phyloP scores from a whole-genome alignment of 495 filamentous ascomycete species.

The Penicillium ochrochloron region DNA sequence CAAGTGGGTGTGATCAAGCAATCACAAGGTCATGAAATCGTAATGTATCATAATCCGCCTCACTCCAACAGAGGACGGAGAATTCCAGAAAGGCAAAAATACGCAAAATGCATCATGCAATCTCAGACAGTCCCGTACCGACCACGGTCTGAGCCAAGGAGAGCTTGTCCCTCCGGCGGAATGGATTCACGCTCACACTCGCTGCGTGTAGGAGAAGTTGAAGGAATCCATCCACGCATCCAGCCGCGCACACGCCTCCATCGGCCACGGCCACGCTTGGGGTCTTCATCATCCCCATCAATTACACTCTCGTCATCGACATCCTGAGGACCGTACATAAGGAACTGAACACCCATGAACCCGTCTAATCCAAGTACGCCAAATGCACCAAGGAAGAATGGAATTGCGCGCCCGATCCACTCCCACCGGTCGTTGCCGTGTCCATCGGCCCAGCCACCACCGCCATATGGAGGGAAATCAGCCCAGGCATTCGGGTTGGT shows the following conservation, averaged over 20 bases:
- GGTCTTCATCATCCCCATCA: slow-evolving; percentile 33
- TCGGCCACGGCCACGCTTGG: slow-evolving; percentile 44
- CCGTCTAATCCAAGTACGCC: slow-evolving; percentile 71
- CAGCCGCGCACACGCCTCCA: slow-evolving; percentile 65
- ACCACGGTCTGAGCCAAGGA: slow-evolving; percentile 37
- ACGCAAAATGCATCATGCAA: slow-evolving; percentile 5
- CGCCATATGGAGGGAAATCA: slow-evolving; percentile 64
- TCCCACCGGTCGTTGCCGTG: slow-evolving; percentile 60
- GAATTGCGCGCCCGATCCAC: slow-evolving; percentile 64
- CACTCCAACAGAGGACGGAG: slow-evolving; percentile 2
- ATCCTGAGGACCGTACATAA: slow-evolving; percentile 56
- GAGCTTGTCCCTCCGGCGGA: slow-evolving; percentile 37
- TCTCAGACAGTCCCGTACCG: slow-evolving; percentile 45
- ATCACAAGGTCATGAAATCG: slow-evolving; percentile 23
- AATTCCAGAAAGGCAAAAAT: background rate
- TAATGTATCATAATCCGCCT: slow-evolving; percentile 21
- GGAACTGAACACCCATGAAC: slow-evolving; percentile 67
- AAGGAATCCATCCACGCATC: slow-evolving; percentile 73
- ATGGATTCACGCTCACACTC: slow-evolving; percentile 12
- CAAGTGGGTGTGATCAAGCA: background rate
- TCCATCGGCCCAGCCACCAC: slow-evolving; percentile 65
- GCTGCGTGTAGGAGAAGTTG: slow-evolving; percentile 35
- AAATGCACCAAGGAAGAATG: slow-evolving; percentile 74
- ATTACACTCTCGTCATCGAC: slow-evolving; percentile 30
- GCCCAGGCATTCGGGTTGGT: slow-evolving; percentile 72